Percentiles rank a stretch among this genome's conserved stretches.
Evolutionary conservation across 371 early-diverging fungal species (phyloP).

Genomic region (Apophysomyces sp.): DNA sequence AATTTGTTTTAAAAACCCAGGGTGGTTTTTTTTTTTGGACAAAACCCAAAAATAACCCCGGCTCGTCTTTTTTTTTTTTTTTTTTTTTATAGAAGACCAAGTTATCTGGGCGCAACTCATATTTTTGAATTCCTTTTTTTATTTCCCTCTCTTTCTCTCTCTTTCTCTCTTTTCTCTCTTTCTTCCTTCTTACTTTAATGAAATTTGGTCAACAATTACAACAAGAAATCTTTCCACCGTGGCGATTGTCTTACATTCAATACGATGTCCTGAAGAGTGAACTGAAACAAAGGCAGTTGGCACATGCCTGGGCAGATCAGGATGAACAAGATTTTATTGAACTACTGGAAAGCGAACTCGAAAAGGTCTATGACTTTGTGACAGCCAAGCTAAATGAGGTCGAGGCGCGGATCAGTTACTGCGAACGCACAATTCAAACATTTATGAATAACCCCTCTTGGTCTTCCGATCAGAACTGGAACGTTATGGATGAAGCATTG

Average conservation of each 20-base stretch:
- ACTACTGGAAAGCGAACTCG: slow-evolving; percentile 83
- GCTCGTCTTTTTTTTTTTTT: too few species aligned
- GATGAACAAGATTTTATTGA: slow-evolving; percentile 81
- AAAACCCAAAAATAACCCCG: too few species aligned
- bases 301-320: slow-evolving; percentile 60
- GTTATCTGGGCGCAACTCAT: neutral
- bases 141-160: slow-evolving; percentile 5
- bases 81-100: neutral
- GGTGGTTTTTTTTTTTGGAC: too few species aligned
- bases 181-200: slow-evolving; percentile 18
- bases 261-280: slow-evolving; percentile 87
- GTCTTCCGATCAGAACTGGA: slow-evolving; percentile 57
- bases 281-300: slow-evolving; percentile 60
- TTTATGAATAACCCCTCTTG: slow-evolving; percentile 29
- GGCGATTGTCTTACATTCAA: slow-evolving; percentile 91
- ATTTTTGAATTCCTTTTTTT: slow-evolving; percentile 7
- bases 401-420: slow-evolving; percentile 78
- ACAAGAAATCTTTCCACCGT: slow-evolving; percentile 52
- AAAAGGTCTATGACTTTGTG: slow-evolving; percentile 82
- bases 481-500: slow-evolving; percentile 75
- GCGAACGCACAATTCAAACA: slow-evolving; percentile 56
- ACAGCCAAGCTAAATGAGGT: slow-evolving; percentile 89
- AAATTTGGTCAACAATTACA: slow-evolving; percentile 48
- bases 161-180: slow-evolving; percentile 7
- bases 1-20: too few species aligned